These are phyloP conservation scores for Litchi chinensis DNA, from an alignment of 345 rosid genomes.

Conservation along the genomic window DNA sequence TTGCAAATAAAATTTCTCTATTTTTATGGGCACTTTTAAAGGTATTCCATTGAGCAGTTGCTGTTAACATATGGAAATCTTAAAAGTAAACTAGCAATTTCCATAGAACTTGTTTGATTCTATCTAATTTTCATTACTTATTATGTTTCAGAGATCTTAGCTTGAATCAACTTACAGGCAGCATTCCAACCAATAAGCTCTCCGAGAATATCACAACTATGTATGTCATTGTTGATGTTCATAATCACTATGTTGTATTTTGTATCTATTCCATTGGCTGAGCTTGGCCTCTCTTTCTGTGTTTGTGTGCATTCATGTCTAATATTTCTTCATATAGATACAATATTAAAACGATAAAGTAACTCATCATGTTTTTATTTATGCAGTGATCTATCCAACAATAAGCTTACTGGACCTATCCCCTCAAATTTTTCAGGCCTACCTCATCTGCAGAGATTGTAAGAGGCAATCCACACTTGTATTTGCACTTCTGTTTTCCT, in stretches of 20 bases:
- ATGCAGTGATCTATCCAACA: conserved; percentile 58
- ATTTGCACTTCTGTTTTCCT: conserved; percentile 2
- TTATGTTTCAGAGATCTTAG: conserved; percentile 50
- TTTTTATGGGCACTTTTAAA: neutral
- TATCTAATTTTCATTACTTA: neutral
- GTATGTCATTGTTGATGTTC: conserved; percentile 26
- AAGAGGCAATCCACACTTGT: conserved; percentile 19
- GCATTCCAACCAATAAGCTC: conserved; percentile 49
- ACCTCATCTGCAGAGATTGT: conserved; percentile 58
- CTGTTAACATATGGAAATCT: neutral
- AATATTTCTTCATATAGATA: neutral
- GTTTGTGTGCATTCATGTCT: neutral
- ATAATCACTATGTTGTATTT: neutral
- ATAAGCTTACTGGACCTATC: conserved; percentile 54
- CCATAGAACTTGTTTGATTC: neutral
- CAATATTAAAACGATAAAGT: neutral
- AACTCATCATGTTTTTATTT: conserved; percentile 14
- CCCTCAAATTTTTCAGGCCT: conserved; percentile 59
- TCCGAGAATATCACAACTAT: conserved; percentile 46
- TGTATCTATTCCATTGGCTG: neutral
- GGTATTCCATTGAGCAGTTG: neutral
- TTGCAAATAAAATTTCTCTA: neutral
- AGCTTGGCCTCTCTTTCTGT: neutral
- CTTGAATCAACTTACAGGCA: conserved; percentile 44
- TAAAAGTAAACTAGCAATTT: neutral